A percentile compares a stretch with the other conserved stretches of the same genome.
Evolutionary conservation across 768 basidiomycete genomes (phyloP).

Genomic region (Mycena leptocephala): DNA sequence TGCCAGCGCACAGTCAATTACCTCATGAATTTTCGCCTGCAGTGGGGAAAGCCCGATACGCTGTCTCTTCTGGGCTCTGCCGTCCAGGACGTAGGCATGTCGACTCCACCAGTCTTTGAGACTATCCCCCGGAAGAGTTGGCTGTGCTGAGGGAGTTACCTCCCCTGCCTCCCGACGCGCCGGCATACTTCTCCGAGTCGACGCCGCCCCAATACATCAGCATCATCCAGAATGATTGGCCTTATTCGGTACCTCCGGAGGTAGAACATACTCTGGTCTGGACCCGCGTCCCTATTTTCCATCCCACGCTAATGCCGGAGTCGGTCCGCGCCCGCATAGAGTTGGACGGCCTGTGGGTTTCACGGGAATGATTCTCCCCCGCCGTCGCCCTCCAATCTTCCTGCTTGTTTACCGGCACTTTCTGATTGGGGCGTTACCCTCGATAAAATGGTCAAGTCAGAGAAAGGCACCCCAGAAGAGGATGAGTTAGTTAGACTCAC

Average conservation of each 20-base stretch:
- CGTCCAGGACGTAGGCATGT: constrained; percentile 52
- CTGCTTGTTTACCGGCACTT: constrained; percentile 72
- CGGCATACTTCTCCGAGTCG: constrained; percentile 77
- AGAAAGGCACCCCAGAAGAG: constrained; percentile 68
- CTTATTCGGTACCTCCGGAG: constrained; percentile 86
- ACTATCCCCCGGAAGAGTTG: constrained; percentile 8
- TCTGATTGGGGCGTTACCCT: constrained; percentile 81
- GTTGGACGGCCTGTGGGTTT: constrained; percentile 88
- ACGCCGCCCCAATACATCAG: constrained; percentile 74
- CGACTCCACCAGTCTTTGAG: constrained; percentile 23
- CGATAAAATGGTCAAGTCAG: constrained; percentile 71
- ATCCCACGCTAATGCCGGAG: constrained; percentile 67
- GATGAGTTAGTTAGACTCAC: constrained; percentile 65
- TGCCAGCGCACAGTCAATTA: constrained; percentile 70
- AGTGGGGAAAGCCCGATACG: constrained; percentile 83
- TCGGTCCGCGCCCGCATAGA: constrained; percentile 71
- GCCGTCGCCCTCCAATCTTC: constrained; percentile 74
- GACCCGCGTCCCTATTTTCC: constrained; percentile 83
- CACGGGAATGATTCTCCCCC: constrained; percentile 70
- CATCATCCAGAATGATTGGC: constrained; percentile 91
- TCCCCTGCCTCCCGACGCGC: constrained; percentile 53
- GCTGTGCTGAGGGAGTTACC: constrained; percentile 39
- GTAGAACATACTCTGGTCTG: constrained; percentile 86
- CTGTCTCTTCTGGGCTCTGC: constrained; percentile 73
- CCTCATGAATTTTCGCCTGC: constrained; percentile 77